Base-by-base conservation (phyloP, 2,329 filamentous ascomycete species). In the Rhynchosporium graminicola region DNA sequence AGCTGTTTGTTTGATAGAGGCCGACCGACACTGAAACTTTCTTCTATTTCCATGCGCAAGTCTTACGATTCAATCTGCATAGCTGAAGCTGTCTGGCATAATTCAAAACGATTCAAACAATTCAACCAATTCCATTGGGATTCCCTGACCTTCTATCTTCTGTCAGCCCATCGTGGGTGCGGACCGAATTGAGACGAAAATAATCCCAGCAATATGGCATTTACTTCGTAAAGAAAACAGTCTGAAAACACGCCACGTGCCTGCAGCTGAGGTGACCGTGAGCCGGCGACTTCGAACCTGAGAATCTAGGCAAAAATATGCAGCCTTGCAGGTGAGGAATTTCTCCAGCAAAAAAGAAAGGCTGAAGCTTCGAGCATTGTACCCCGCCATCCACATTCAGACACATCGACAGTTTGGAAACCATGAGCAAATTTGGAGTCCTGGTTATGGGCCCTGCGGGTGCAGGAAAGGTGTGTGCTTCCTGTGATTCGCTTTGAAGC, bases 361-460 rank as follows among this genome's bases (percentile, higher is more conserved):
- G 63, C 61, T 63, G 60, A 64, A 50, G 51, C 33, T 60, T 29
- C 31, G 33, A 48, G n/a, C 56, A 48, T 54, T 52, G 57, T 38
- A 52, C 54, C 55, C 26, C 54, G 48, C 54, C 54, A 50, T 59
- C 38, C 29, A 20, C 46, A 20, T 55, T 33, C 43, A 31, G 48
- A 48, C 43, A 46, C 54, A 6, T 46, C 15, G 6, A 20, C n/a
- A 7, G 6, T 20, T 20, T 6, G 54, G 60, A 42, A 60, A 63
- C 63, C 68, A 96, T 96, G 92, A 94, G 90, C 78, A 97, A 97
- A 78, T 98, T 93, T 75, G 95, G 95, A 59, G 88, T 91, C 68
- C 88, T 98, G 78, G 88, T 98, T 65, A 97, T 98, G 89, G 95
- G 95, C 76, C 95, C 94, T 64, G 94, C 95, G 26, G 95, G 93